Evolutionary conservation across 345 rosid species (phyloP), one percentile per base, ranked within the genome.

Genomic region (Gossypium bickii): DNA sequence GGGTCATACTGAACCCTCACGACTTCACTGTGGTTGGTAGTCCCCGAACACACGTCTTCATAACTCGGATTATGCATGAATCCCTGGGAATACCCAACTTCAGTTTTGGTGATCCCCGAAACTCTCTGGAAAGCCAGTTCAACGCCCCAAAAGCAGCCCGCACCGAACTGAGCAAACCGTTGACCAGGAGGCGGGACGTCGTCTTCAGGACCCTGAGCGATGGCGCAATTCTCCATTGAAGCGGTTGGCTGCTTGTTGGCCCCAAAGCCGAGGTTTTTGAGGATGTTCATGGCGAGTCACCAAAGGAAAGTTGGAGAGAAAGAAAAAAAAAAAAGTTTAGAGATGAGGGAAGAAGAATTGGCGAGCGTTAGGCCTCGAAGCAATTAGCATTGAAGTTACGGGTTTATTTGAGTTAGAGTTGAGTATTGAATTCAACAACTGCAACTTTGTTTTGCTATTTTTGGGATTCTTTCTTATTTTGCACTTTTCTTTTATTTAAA

Each of bases 91-190:
- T 93, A 95, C 9, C 99, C 99, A 67, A 87, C 99, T 78, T 95
- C 99, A 2, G 98, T 91, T 79, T 80, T 88, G 76, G 89, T 78
- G 57, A 95, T 92, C 17, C 98, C 98, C 0, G 91, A 81, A 29
- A 85, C 89, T 47, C 98, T 91, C 90, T 94, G 99, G 78, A 87
- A 88, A 57, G 87, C 91, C 75, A 95, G 80, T 81, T 95, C 99
- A 0, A 91, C 91, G 0, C 99, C 98, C 99, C 98, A 94, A 81
- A 94, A 94, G 71, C 98, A 94, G 1, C 99, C 99, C 0, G 98
- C 99, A 1, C 97, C 99, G 72, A 95, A 90, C 75, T 95, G 97
- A 7, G 88, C 86, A 76, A 93, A 93, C 55, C 77, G 83, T 83
- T 88, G 93, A 11, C 96, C 98, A 0, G 96, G 86, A 7, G 89